Percentiles rank a stretch among this genome's conserved stretches.
Evolutionary conservation across 352 stramenopile genomes (phyloP).

Genomic region (Globisporangium apiculatum): DNA sequence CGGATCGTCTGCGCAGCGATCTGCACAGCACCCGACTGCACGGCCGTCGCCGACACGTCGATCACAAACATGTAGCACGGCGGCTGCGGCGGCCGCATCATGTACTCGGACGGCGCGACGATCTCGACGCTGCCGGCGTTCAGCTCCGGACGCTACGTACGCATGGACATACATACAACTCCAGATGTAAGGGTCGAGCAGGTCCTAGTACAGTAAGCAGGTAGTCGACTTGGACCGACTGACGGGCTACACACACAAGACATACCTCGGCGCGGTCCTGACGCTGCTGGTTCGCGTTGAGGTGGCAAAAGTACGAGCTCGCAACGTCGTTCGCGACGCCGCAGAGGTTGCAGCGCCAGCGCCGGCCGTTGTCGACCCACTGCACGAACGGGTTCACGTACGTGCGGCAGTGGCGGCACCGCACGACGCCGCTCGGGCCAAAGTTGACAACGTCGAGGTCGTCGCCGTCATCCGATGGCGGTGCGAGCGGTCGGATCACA

Average conservation of each 20-base stretch:
- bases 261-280: conserved; percentile 89
- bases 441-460: conserved; percentile 87
- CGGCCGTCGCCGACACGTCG: conserved; percentile 73
- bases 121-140: conserved; percentile 76
- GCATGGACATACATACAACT: conserved; percentile 60
- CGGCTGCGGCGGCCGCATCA: conserved; percentile 83
- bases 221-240: no score
- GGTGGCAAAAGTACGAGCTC: conserved; percentile 97
- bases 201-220: no score
- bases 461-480: conserved; percentile 37
- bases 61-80: conserved; percentile 89
- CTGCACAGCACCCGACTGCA: conserved; percentile 64
- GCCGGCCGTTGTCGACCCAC: conserved; percentile 85
- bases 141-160: conserved; percentile 58
- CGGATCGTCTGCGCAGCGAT: conserved; percentile 73
- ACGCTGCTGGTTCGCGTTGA: conserved; percentile 92
- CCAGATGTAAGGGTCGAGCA: conserved; percentile 14
- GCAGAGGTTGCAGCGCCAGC: conserved; percentile 88
- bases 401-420: conserved; percentile 84
- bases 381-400: conserved; percentile 89
- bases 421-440: conserved; percentile 70
- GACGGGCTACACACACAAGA: conserved; percentile 13
- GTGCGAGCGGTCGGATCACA: conserved; percentile 76
- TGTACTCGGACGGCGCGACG: conserved; percentile 83
- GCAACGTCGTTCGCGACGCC: conserved; percentile 88